Evolutionary conservation across 169 alveolate species (phyloP), one percentile per base, ranked within the genome.

Genomic region (Blepharisma undulans): DNA sequence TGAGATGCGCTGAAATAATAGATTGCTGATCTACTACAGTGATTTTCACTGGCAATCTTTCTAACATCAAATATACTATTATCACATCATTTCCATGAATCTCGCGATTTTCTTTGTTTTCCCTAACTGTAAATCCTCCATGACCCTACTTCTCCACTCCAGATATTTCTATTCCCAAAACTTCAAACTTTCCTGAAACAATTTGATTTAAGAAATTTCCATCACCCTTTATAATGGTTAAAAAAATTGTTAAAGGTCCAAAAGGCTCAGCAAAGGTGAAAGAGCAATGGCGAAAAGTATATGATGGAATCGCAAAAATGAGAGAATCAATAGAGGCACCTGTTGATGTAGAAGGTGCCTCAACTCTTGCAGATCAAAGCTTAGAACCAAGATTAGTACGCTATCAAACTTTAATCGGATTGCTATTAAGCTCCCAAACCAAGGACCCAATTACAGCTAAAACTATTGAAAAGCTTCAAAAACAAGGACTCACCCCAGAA

Each of bases 371-470:
- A 18, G 93, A 90, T n/a, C 59, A 72, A 27, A 19, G 76, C 33
- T 34, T 59, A 48, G 77, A 84, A 18, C 36, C 74, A n/a, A 32
- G 84, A 21, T 76, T 66, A 27, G 21, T 71, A 16, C 32, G 89
- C n/a, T 96, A 85, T 80, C 93, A 94, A 72, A 94, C 94, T 8
- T 76, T 96, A 30, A 92, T 96, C 4, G 92, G 95, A 12, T 72
- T 96, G 79, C 93, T 96, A 92, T 91, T 96, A 16, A 90, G 95
- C 29, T 80, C 96, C 16, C 92, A 96, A 87, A 95, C 98, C 29
- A 94, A 92, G 92, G 98, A 96, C 91, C 92, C 94, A 77, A 92
- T 92, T 33, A 96, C 98, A 36, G 93, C 90, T 72, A 76, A 78
- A 89, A 92, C 95, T 61, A 94, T 95, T 89, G 72, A 76, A 29